Evolutionary conservation across 1,284 basidiomycete species (phyloP), one percentile per base, ranked within the genome.

Genomic region (Earliella scabrosa): DNA sequence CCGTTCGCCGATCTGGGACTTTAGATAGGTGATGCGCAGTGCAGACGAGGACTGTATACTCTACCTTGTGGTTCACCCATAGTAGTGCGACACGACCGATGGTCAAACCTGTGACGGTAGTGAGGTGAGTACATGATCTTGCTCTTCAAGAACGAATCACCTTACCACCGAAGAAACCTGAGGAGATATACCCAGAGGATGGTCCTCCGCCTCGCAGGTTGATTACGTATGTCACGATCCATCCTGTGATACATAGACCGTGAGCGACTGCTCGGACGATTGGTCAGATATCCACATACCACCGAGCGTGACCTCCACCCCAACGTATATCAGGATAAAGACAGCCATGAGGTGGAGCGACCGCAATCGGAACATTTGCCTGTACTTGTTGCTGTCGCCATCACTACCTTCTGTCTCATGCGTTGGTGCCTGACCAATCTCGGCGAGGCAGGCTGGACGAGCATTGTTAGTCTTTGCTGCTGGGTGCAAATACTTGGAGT

Each of bases 161-260:
- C 66, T 49, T 56, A 82, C 81, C 81, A 43, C 75, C 78, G 56
- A 78, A 82, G 67, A 82, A 82, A 32, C 80, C 81, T 3, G 78
- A 72, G 5, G 79, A 77, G 61, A 81, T 77, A 63, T 82, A 82
- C 13, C 80, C 81, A 35, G 78, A 73, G 0, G 74, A 77, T 1
- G 76, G 63, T 0, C 81, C 81, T 34, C 82, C 82, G 0, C 70
- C 71, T 8, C 81, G 75, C 9, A 74, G 69, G 4, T 76, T 58
- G 6, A 76, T 75, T 21, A 82, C 68, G 56, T 76, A 82, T 1
- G 79, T 82, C 14, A 83, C 82, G 38, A 78, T 82, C 81, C 81
- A 82, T 1, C 79, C 79, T 80, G 34, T 11, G n/a, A 20, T 20
- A 10, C 10, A 6, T 11, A 8, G 8, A 9, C 18, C 14, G 7